phyloP scores from a whole-genome alignment of 345 rosid genomes.

The Populus pruinosa region DNA sequence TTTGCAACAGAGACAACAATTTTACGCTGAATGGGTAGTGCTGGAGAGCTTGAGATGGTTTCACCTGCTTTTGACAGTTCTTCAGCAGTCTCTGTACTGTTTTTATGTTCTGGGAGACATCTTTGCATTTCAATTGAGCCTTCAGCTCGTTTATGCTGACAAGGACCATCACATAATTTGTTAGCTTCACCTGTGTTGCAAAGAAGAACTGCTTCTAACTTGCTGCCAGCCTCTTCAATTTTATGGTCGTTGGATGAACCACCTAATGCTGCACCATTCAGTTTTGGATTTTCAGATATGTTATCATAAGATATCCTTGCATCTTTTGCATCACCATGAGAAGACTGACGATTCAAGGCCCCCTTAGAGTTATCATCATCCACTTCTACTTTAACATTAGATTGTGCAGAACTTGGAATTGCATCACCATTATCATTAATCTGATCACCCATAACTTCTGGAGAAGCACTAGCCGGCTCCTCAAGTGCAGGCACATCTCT shows the following conservation, averaged over 20 bases:
- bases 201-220: constrained; percentile 41
- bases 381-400: constrained; percentile 30
- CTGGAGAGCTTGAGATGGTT: constrained; percentile 29
- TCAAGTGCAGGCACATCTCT: constrained; percentile 31
- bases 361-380: constrained; percentile 31
- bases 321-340: constrained; percentile 36
- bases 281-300: constrained; percentile 32
- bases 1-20: constrained; percentile 45
- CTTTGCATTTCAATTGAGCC: constrained; percentile 29
- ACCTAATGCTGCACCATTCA: constrained; percentile 25
- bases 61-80: constrained; percentile 39
- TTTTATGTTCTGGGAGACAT: constrained; percentile 36
- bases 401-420: constrained; percentile 24
- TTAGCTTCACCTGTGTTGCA: constrained; percentile 30
- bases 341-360: constrained; percentile 24
- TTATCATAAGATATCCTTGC: constrained; percentile 27
- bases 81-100: constrained; percentile 30
- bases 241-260: constrained; percentile 38
- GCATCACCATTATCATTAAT: constrained; percentile 24
- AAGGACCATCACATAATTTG: constrained; percentile 27
- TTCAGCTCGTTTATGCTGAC: constrained; percentile 36
- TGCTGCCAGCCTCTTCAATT: constrained; percentile 32
- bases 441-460: constrained; percentile 33
- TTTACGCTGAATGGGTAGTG: constrained; percentile 38
- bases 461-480: constrained; percentile 20